phyloP scores from a whole-genome alignment of 345 rosid species.

The Pelargonium nanum region DNA sequence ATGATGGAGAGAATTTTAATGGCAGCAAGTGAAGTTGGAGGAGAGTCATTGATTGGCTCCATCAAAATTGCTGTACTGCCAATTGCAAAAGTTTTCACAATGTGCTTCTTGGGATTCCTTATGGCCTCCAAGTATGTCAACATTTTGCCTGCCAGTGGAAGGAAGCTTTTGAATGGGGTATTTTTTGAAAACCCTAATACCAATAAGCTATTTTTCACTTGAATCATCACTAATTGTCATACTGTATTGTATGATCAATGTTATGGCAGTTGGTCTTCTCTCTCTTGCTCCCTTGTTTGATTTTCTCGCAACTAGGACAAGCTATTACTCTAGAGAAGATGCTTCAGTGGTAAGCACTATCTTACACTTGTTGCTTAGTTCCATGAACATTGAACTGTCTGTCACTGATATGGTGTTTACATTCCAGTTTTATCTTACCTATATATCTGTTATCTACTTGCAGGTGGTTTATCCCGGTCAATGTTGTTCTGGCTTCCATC shows the following conservation, averaged over 20 bases:
- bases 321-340: slow-evolving; percentile 75
- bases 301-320: slow-evolving; percentile 96
- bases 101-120: slow-evolving; percentile 88
- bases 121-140: slow-evolving; percentile 97
- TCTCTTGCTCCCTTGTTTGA: slow-evolving; percentile 93
- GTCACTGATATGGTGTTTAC: not conserved
- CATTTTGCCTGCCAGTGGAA: slow-evolving; percentile 82
- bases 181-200: not conserved
- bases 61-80: slow-evolving; percentile 90
- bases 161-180: slow-evolving; percentile 93
- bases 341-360: slow-evolving; percentile 57
- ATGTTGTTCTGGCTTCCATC: slow-evolving; percentile 61
- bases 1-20: slow-evolving; percentile 29
- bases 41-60: slow-evolving; percentile 41
- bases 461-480: slow-evolving; percentile 99
- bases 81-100: slow-evolving; percentile 89
- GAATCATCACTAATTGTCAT: too few relatives aligned
- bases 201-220: too few relatives aligned
- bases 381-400: too few relatives aligned
- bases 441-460: slow-evolving; percentile 14
- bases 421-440: not conserved
- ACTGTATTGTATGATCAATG: not conserved
- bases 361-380: not conserved
- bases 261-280: slow-evolving; percentile 76
- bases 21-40: slow-evolving; percentile 27